These are phyloP conservation scores for Solanum neorickii DNA, from an alignment of 257 asterid species.

Conservation along the genomic window DNA sequence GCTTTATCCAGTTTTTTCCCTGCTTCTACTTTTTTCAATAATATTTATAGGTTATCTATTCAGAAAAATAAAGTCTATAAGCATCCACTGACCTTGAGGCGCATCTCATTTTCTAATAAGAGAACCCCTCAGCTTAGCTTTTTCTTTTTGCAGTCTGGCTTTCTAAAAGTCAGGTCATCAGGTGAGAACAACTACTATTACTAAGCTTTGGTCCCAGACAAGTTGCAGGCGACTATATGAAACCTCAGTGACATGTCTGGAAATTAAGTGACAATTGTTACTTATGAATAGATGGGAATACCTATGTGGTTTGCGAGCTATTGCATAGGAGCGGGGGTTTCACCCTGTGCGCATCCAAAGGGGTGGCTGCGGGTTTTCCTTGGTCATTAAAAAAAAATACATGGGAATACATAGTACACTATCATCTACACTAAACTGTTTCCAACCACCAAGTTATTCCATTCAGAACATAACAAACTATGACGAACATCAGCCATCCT, in stretches of 20 bases:
- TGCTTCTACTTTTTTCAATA: background rate
- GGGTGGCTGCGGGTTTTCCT: too few relatives aligned
- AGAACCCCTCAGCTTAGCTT: too few relatives aligned
- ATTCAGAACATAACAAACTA: background rate
- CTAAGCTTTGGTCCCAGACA: background rate
- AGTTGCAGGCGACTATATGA: background rate
- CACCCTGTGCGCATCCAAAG: too few relatives aligned
- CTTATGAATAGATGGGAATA: background rate
- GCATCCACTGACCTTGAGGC: background rate
- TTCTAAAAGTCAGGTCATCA: background rate
- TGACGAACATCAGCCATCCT: background rate
- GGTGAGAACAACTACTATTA: background rate
- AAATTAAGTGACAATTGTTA: background rate
- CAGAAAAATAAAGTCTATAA: background rate
- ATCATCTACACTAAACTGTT: background rate
- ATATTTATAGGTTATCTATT: background rate
- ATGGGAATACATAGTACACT: background rate
- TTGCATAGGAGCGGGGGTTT: too few relatives aligned
- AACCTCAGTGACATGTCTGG: background rate
- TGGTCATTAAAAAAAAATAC: too few relatives aligned
- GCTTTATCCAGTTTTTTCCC: background rate
- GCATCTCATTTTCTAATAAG: background rate
- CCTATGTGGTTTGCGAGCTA: too few relatives aligned
- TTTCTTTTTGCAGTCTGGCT: background rate
- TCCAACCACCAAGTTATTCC: background rate